Conservation (phyloP, 495 filamentous ascomycete species). For the Aspergillus carlsbadensis region DNA sequence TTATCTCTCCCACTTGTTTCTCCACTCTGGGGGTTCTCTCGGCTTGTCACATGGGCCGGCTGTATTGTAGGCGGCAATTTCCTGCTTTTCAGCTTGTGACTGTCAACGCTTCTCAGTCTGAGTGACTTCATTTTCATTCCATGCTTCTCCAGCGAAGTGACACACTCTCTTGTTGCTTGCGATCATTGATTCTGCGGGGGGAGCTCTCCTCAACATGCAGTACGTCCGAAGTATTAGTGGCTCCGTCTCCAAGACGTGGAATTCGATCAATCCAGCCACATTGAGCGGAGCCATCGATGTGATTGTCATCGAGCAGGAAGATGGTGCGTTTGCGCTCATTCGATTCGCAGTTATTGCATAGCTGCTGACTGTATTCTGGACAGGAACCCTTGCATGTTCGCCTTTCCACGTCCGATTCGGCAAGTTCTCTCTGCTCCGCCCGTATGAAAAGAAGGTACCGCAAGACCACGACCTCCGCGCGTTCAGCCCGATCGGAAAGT, state of each 20-base stretch:
- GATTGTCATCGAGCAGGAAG: constrained; percentile 96
- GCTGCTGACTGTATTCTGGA: neutral
- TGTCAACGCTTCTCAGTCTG: constrained; percentile 7
- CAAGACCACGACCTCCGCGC: neutral
- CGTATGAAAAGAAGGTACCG: constrained; percentile 90
- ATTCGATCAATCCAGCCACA: constrained; percentile 97
- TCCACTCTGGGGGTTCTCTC: constrained; percentile 24
- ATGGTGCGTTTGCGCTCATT: constrained; percentile 54
- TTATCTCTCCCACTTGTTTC: constrained; percentile 13
- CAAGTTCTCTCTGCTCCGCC: constrained; percentile 93
- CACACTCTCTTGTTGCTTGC: neutral
- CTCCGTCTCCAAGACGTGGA: constrained; percentile 98
- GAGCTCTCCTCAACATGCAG: constrained; percentile 58
- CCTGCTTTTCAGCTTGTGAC: constrained; percentile 14
- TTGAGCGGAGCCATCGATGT: constrained; percentile 98
- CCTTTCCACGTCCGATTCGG: constrained; percentile 99
- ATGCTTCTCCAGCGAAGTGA: constrained; percentile 10
- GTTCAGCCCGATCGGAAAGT: neutral
- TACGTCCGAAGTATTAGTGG: constrained; percentile 96
- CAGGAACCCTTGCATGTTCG: constrained; percentile 78
- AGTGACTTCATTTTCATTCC: constrained; percentile 17
- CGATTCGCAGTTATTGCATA: neutral
- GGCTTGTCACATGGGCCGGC: constrained; percentile 48
- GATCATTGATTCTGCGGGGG: constrained; percentile 15
- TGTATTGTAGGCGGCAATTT: constrained; percentile 39